phyloP scores from a whole-genome alignment of 208 protist species.

The Leishmania tropica region DNA sequence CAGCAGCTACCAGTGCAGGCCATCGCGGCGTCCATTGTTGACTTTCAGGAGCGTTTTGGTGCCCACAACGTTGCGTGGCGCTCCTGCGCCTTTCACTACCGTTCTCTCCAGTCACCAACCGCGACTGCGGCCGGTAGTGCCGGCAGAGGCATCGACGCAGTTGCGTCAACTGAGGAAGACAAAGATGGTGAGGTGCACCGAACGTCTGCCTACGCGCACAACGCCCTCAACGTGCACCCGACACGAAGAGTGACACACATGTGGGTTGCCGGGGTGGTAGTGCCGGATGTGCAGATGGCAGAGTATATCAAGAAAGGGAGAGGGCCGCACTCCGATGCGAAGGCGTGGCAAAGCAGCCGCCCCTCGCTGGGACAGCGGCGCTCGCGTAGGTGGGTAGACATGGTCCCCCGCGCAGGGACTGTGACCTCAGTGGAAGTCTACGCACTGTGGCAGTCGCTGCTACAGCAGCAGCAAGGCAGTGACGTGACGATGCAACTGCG shows the following conservation, averaged over 20 bases:
- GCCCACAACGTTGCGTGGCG: constrained; percentile 31
- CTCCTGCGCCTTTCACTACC: constrained; percentile 20
- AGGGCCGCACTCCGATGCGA: neutral
- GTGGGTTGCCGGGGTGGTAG: constrained; percentile 27
- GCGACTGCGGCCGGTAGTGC: neutral
- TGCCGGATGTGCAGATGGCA: constrained; percentile 8
- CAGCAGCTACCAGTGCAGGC: constrained; percentile 21
- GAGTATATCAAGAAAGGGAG: neutral
- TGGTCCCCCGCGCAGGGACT: constrained; percentile 22
- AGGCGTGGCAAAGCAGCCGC: neutral
- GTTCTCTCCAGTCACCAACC: neutral
- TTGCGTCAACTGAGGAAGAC: neutral
- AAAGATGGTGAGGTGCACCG: constrained; percentile 17
- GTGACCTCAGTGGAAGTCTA: constrained; percentile 26
- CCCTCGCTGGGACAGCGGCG: constrained; percentile 1
- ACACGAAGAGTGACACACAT: constrained; percentile 30
- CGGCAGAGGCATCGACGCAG: neutral
- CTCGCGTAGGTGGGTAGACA: constrained; percentile 30
- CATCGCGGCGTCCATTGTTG: constrained; percentile 27
- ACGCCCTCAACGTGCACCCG: constrained; percentile 34
- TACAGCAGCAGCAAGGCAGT: constrained; percentile 6
- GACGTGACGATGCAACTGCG: neutral
- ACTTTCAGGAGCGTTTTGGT: constrained; percentile 33
- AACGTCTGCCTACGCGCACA: constrained; percentile 35
- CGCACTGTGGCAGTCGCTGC: constrained; percentile 25